Conservation (phyloP, 805 yeast genomes). For the Candida easanensis region DNA sequence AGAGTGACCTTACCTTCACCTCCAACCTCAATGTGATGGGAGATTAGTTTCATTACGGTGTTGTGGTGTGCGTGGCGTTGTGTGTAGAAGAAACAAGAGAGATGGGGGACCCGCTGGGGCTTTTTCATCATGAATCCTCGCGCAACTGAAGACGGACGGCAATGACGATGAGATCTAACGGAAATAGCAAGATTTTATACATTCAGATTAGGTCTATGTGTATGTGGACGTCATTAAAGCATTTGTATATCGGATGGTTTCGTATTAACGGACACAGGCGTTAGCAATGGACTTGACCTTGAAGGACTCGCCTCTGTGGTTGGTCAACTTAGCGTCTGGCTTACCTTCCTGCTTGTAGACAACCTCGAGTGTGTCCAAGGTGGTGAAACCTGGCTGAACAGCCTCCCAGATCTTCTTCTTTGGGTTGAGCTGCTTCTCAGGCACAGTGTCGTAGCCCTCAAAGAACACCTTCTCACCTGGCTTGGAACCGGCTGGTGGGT, state of each 20-base stretch:
- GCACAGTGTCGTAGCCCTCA: constrained; percentile 84
- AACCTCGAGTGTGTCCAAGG: constrained; percentile 73
- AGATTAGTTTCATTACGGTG: constrained; percentile 51
- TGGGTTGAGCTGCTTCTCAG: constrained; percentile 91
- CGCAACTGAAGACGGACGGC: no score
- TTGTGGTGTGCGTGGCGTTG: neutral
- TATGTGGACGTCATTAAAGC: neutral
- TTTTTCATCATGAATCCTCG: no score
- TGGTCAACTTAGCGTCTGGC: constrained; percentile 64
- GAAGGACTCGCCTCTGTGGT: constrained; percentile 74
- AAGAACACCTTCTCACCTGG: constrained; percentile 97
- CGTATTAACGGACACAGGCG: constrained; percentile 72
- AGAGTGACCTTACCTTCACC: constrained; percentile 63
- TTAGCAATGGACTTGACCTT: constrained; percentile 66
- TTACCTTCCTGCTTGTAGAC: constrained; percentile 78
- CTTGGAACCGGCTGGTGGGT: constrained; percentile 89
- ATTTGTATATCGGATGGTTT: neutral
- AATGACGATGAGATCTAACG: no score
- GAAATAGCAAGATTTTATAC: no score
- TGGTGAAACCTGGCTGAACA: constrained; percentile 86
- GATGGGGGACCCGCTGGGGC: no score
- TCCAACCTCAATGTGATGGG: constrained; percentile 52
- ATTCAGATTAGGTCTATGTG: neutral
- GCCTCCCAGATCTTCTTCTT: constrained; percentile 98
- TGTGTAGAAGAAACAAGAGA: neutral